Conservation (phyloP, 1,139 yeast genomes). For the Pichia sp. region DNA sequence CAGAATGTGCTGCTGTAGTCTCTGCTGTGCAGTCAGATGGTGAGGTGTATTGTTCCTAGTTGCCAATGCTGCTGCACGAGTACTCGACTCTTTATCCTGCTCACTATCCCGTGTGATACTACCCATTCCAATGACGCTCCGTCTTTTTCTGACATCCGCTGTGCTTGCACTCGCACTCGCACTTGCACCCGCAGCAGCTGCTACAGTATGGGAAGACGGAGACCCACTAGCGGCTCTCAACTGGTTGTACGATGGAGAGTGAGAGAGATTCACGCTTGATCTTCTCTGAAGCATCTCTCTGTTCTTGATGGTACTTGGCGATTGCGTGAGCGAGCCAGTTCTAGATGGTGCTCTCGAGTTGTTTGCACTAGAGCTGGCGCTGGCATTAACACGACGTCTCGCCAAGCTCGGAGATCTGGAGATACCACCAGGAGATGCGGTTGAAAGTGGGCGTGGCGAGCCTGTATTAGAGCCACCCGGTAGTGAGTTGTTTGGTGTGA, state of each 20-base stretch:
- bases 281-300: constrained; percentile 2
- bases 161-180: not conserved
- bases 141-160: constrained; percentile 4
- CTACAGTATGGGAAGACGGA: not conserved
- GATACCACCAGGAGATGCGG: not conserved
- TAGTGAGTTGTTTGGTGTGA: constrained; percentile 3
- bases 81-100: constrained; percentile 5
- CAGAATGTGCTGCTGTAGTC: constrained; percentile 27
- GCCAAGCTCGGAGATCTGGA: constrained; percentile 1
- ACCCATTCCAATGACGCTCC: constrained; percentile 1
- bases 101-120: not conserved
- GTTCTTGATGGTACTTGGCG: constrained; percentile 1
- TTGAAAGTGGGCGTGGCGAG: not conserved
- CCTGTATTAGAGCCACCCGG: not conserved
- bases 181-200: not conserved
- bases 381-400: constrained; percentile 1
- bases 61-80: constrained; percentile 18
- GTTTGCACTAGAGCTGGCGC: not conserved
- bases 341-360: constrained; percentile 12
- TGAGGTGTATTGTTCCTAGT: constrained; percentile 6
- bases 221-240: not conserved
- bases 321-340: constrained; percentile 16
- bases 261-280: constrained; percentile 3
- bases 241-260: not conserved
- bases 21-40: constrained; percentile 25